phyloP scores from a whole-genome alignment of 2,329 filamentous ascomycete genomes.

The Didymella keratinophila region DNA sequence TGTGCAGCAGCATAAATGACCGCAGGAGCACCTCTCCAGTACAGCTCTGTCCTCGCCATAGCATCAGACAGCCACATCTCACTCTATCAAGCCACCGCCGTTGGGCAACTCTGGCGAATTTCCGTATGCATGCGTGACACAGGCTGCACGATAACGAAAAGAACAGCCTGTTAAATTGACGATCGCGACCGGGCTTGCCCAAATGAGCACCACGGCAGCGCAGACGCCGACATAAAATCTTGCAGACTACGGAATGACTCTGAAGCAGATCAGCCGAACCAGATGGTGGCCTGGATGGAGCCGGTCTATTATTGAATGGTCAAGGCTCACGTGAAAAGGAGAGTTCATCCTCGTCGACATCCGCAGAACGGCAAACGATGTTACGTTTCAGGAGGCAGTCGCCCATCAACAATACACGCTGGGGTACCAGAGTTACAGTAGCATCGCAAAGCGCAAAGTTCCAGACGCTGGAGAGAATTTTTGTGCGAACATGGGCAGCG shows the following conservation, averaged over 20 bases:
- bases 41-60: neutral
- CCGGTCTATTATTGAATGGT: conserved; percentile 30
- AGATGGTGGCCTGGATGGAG: conserved; percentile 32
- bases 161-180: conserved; percentile 29
- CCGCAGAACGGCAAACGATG: conserved; percentile 24
- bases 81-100: conserved; percentile 6
- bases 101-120: conserved; percentile 20
- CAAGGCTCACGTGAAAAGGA: conserved; percentile 44
- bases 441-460: conserved; percentile 5
- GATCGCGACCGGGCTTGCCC: conserved; percentile 31
- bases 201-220: conserved; percentile 27
- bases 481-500: conserved; percentile 11
- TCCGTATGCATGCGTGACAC: conserved; percentile 22
- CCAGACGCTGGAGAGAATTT: conserved; percentile 23
- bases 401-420: conserved; percentile 26
- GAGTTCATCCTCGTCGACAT: conserved; percentile 16
- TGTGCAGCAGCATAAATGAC: conserved; percentile 2
- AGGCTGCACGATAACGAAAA: conserved; percentile 33
- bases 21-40: neutral
- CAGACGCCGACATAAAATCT: conserved; percentile 30
- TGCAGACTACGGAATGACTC: conserved; percentile 32
- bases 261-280: conserved; percentile 44
- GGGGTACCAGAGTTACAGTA: neutral
- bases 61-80: conserved; percentile 1
- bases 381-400: conserved; percentile 33